Evolutionary conservation across 345 rosid genomes (phyloP).

Genomic region (Citropsis articulata): DNA sequence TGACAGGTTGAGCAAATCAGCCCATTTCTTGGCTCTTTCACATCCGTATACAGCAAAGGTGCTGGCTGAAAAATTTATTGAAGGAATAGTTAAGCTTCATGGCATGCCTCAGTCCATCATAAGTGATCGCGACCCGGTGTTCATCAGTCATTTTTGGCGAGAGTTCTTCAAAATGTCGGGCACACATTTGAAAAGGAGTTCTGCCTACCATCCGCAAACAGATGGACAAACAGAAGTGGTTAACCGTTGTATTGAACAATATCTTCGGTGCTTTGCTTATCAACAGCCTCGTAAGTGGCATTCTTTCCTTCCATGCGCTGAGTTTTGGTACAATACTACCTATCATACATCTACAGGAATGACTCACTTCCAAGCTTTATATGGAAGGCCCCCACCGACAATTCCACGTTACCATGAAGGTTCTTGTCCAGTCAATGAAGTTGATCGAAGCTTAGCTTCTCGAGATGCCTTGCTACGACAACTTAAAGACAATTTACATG

Average conservation of each 20-base stretch:
- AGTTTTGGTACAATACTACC: too few relatives aligned
- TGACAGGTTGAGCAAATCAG: slow-evolving; percentile 4
- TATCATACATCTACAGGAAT: too few relatives aligned
- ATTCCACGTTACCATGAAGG: not conserved
- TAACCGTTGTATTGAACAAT: too few relatives aligned
- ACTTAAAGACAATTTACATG: slow-evolving; percentile 1
- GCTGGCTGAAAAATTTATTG: slow-evolving; percentile 8
- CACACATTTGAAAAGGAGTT: not conserved
- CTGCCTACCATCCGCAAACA: too few relatives aligned
- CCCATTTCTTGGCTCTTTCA: not conserved
- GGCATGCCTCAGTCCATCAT: not conserved
- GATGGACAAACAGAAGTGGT: too few relatives aligned
- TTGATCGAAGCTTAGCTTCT: not conserved
- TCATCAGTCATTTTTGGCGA: not conserved
- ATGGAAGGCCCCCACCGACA: not conserved
- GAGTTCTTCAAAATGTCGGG: not conserved
- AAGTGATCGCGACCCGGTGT: not conserved
- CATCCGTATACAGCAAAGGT: not conserved
- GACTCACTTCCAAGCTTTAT: too few relatives aligned
- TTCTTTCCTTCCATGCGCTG: too few relatives aligned
- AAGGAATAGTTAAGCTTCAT: not conserved
- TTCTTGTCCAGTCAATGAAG: not conserved
- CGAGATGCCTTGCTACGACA: not conserved
- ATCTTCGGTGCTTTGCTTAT: too few relatives aligned
- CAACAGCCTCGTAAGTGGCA: too few relatives aligned